Evolutionary conservation across 1,139 yeast genomes (phyloP).

Genomic region (Blastobotrys elegans): DNA sequence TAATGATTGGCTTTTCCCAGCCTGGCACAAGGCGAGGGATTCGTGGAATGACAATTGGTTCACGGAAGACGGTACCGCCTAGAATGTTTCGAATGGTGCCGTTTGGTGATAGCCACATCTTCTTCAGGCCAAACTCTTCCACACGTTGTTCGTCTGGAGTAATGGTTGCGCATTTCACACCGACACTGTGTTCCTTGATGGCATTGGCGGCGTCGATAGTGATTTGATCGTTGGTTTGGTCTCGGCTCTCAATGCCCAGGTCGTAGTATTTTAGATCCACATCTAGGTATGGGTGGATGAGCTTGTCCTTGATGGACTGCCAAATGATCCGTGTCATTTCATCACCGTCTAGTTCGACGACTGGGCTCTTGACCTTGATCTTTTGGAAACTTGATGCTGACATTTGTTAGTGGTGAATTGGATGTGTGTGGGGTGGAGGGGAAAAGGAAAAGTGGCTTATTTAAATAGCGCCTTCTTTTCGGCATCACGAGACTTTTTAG

Average conservation of each 20-base stretch:
- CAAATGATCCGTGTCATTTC: conserved; percentile 94
- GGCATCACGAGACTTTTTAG: neutral
- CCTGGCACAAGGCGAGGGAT: conserved; percentile 87
- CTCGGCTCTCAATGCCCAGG: conserved; percentile 79
- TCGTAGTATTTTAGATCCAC: conserved; percentile 90
- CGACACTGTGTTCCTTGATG: conserved; percentile 81
- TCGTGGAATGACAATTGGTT: conserved; percentile 85
- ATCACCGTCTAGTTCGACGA: conserved; percentile 96
- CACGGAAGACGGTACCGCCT: conserved; percentile 96
- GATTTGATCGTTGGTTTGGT: conserved; percentile 79
- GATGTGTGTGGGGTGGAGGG: neutral
- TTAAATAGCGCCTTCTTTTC: neutral
- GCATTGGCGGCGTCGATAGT: conserved; percentile 90
- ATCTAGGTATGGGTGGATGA: conserved; percentile 79
- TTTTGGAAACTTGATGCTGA: conserved; percentile 36
- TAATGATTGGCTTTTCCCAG: conserved; percentile 92
- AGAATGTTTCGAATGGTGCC: conserved; percentile 93
- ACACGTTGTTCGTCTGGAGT: conserved; percentile 98
- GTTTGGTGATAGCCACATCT: conserved; percentile 97
- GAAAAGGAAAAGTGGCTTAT: no score
- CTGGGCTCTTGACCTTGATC: conserved; percentile 78
- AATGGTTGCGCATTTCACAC: conserved; percentile 94
- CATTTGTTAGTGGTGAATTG: conserved; percentile 8
- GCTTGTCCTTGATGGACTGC: conserved; percentile 71
- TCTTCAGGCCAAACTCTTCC: conserved; percentile 78